These are phyloP conservation scores for Volvox carteri DNA, from an alignment of 163 green algal genomes.

Conservation along the genomic window DNA sequence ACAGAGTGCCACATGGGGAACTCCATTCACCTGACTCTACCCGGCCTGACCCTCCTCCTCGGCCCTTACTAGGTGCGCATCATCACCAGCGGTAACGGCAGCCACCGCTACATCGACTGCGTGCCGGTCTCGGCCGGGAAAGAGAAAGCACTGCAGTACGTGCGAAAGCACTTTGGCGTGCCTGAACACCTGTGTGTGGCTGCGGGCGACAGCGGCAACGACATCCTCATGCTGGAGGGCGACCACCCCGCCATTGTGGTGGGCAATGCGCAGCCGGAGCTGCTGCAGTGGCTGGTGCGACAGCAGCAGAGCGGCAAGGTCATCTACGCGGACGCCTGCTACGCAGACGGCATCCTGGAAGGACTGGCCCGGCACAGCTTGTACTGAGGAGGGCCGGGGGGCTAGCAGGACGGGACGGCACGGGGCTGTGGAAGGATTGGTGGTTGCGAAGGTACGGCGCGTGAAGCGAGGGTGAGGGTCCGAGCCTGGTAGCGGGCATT, in stretches of 20 bases:
- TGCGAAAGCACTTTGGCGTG: slow-evolving; percentile 69
- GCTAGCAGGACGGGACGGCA: background rate
- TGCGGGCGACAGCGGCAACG: slow-evolving; percentile 91
- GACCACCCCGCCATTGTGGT: slow-evolving; percentile 77
- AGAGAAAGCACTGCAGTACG: slow-evolving; percentile 91
- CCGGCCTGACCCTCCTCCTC: too few relatives aligned
- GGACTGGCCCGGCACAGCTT: slow-evolving; percentile 85
- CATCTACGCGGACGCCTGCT: slow-evolving; percentile 73
- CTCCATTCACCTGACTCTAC: too few relatives aligned
- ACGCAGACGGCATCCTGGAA: slow-evolving; percentile 90
- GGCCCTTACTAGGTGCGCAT: slow-evolving; percentile 87
- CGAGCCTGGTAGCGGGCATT: too few relatives aligned
- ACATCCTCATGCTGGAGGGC: slow-evolving; percentile 90
- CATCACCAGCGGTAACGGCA: slow-evolving; percentile 85
- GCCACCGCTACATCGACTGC: slow-evolving; percentile 94
- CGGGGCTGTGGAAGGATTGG: too few relatives aligned
- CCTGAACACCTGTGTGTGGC: slow-evolving; percentile 79
- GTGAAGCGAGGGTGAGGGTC: too few relatives aligned
- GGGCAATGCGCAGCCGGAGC: slow-evolving; percentile 90
- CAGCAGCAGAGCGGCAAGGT: slow-evolving; percentile 80
- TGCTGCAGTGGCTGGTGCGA: slow-evolving; percentile 84
- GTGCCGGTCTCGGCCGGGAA: slow-evolving; percentile 85
- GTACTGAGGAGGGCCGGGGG: slow-evolving; percentile 71
- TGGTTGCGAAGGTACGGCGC: too few relatives aligned
- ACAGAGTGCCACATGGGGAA: too few relatives aligned